These are phyloP conservation scores for Phytopythium montanum DNA, from an alignment of 352 stramenopile species.

Conservation along the genomic window DNA sequence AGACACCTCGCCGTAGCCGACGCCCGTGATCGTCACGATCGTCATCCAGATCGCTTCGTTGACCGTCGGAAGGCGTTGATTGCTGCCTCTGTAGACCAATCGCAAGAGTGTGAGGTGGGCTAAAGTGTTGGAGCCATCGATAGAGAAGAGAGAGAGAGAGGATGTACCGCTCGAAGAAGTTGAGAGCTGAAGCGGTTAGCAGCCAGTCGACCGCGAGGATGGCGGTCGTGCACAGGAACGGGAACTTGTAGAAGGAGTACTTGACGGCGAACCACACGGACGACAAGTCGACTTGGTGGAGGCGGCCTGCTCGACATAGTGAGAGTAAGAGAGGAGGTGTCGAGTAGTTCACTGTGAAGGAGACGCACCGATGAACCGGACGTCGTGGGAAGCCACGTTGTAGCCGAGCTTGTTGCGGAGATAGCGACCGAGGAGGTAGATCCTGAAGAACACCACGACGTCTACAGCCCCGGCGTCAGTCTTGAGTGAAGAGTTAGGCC, in stretches of 20 bases:
- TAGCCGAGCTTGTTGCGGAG: slow-evolving; percentile 48
- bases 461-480: slow-evolving; percentile 19
- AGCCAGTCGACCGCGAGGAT: slow-evolving; percentile 49
- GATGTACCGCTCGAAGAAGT: slow-evolving; percentile 51
- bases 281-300: slow-evolving; percentile 53
- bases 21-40: slow-evolving; percentile 64
- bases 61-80: slow-evolving; percentile 33
- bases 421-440: slow-evolving; percentile 54
- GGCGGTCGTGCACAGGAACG: slow-evolving; percentile 31
- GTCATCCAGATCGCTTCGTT: slow-evolving; percentile 58
- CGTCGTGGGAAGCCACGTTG: slow-evolving; percentile 26
- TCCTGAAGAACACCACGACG: slow-evolving; percentile 36
- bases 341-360: too few relatives aligned
- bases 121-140: too few relatives aligned
- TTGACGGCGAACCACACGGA: slow-evolving; percentile 63
- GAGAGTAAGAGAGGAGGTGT: background rate
- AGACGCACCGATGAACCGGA: slow-evolving; percentile 29
- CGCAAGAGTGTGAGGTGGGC: background rate
- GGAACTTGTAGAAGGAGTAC: slow-evolving; percentile 49
- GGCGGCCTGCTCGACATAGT: slow-evolving; percentile 18
- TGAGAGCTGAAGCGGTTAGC: slow-evolving; percentile 47
- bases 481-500: background rate
- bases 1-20: slow-evolving; percentile 55
- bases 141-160: too few relatives aligned
- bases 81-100: slow-evolving; percentile 25